Base-by-base conservation (phyloP, 169 alveolate species). In the Miamiensis avidus region DNA sequence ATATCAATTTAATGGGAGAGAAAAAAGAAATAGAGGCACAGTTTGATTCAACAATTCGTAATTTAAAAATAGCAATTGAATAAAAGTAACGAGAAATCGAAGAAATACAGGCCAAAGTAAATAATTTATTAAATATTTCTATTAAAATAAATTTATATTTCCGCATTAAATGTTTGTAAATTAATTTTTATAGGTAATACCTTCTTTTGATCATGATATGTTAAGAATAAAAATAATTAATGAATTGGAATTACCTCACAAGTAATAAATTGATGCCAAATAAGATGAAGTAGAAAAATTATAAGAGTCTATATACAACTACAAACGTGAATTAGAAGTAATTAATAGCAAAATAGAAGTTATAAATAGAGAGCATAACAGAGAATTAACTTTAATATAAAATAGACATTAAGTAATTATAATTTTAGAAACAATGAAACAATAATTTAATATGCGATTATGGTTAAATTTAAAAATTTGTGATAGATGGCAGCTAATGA, bases 181-280 rank as follows among this genome's bases (percentile, higher is more conserved):
- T 49, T 49, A 49, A 11, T 11, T 49, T 49, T 49, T 49, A 11
- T 49, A 49, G 69, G 20, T 86, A 1, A 81, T 76, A 31, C 90
- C 90, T 30, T 75, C 87, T 0, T 86, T 86, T 81, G 90, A 86
- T 81, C 75, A 86, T 81, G 90, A 86, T 75, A 86, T 86, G 90
- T 31, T 86, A 75, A 86, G 90, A 81, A 86, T 86, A 27, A 86
- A 81, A 74, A 75, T 86, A 20, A 74, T 86, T 15, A 86, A 86
- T 75, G 90, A 86, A 86, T 75, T 86, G 64, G 90, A 86, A 74
- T 34, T 86, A 74, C 90, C 90, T 30, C 90, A 86, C 75, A 73
- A 86, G 74, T 65, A 72, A 33, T 65, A 86, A 69, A 30, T 86
- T 15, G 90, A 86, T 29, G 74, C 81, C 11, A 86, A 86, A 65